Evolutionary conservation across 2,329 filamentous ascomycete genomes (phyloP), one percentile per base, ranked within the genome.

Genomic region (Arthrobotrys musiformis): DNA sequence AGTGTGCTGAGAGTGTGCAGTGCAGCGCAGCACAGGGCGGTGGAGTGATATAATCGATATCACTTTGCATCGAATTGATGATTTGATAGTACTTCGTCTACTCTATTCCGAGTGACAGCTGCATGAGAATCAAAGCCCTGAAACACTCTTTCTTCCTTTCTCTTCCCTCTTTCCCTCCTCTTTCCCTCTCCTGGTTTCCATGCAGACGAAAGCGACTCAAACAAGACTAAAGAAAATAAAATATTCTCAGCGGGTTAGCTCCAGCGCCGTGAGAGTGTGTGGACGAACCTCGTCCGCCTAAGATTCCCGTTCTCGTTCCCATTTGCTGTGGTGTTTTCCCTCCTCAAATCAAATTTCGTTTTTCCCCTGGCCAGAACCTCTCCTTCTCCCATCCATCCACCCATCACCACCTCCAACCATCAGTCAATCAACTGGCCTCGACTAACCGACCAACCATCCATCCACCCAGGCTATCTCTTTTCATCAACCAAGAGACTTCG

Each of bases 301-400:
- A 66, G 30, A n/a, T 44, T 67, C 40, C 48, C 46, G 63, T 50
- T n/a, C 19, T 40, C 54, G 17, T 58, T 58, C 33, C 33, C 54
- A 26, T 58, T 40, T 26, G 33, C 54, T 58, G 50, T 56, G 40
- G 35, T n/a, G n/a, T n/a, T n/a, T n/a, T n/a, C n/a, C n/a, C 54
- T 69, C 66, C 54, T 66, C 72, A 70, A 69, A 76, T 70, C 72
- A 76, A 76, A 76, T 70, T 70, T 76, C 58, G 64, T 44, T 70
- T 44, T 70, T 35, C 60, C 61, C 61, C 69, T 69, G 56, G 33
- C 63, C 40, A 40, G 63, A 70, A 60, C 66, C 26, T 46, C 60
- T n/a, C 37, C 37, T 33, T 42, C 37, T n/a, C 40, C 19, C 40
- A 42, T 42, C 40, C 11, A 11, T 35, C 30, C 35, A 30, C 11